Evolutionary conservation across 2,329 filamentous ascomycete genomes (phyloP).

Genomic region (Karstenula rhodostoma): DNA sequence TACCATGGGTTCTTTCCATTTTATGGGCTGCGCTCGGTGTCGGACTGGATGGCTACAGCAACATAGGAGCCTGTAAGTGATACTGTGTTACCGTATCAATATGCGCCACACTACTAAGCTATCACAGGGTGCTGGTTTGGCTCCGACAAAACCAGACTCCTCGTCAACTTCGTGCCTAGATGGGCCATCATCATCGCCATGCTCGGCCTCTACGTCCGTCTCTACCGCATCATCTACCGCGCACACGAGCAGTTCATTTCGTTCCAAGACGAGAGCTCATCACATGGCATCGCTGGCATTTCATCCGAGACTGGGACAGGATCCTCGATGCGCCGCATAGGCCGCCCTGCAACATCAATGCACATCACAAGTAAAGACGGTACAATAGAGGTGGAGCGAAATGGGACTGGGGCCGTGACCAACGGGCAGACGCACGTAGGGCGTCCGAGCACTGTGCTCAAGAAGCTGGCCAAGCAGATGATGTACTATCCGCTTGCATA

Average conservation of each 20-base stretch:
- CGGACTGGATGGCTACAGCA: constrained; percentile 26
- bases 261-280: constrained; percentile 33
- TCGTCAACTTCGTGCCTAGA: constrained; percentile 54
- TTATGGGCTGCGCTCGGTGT: constrained; percentile 44
- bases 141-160: constrained; percentile 48
- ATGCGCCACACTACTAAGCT: not conserved
- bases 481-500: constrained; percentile 54
- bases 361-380: constrained; percentile 21
- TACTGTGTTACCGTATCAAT: not conserved
- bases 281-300: constrained; percentile 2
- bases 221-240: constrained; percentile 52
- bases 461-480: constrained; percentile 53
- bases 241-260: constrained; percentile 48
- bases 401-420: constrained; percentile 5
- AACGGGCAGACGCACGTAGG: constrained; percentile 30
- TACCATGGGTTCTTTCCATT: constrained; percentile 50
- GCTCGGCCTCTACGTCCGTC: constrained; percentile 49
- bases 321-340: constrained; percentile 28
- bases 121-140: constrained; percentile 53
- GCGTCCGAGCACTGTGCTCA: constrained; percentile 17
- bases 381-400: constrained; percentile 15
- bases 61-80: constrained; percentile 33
- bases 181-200: constrained; percentile 54
- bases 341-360: constrained; percentile 22
- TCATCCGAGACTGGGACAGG: constrained; percentile 23